Evolutionary conservation across 2,329 filamentous ascomycete genomes (phyloP), one percentile per base, ranked within the genome.

Genomic region (Alternaria triticimaculans): DNA sequence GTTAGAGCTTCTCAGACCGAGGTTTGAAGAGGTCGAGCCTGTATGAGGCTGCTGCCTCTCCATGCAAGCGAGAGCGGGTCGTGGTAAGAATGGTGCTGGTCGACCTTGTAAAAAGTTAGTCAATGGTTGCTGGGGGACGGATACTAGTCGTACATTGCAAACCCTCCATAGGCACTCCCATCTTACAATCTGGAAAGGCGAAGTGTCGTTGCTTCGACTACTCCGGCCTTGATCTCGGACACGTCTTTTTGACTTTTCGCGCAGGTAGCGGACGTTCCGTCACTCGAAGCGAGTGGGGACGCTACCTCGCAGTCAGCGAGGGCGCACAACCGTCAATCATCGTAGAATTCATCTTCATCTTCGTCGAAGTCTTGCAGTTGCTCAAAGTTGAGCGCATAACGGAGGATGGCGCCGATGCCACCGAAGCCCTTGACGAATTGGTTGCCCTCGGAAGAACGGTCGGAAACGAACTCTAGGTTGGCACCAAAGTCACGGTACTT

Each of bases 361-460:
- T 84, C 82, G 81, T 97, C 94, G 78, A 92, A 87, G 81, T 98
- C 96, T 82, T 91, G 92, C 82, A 99, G 88, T 84, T 99, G 96
- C 85, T 99, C 96, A 85, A 99, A 99, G 87, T 99, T 99, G 87
- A 99, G 93, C 87, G 97, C 97, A 90, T 99, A 99, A 75, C 96
- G 94, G 80, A 99, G 89, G 78, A 99, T 91, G 70, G 95, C 95
- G 72, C 96, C 96, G 75, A 99, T 97, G 79, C 96, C 96, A 90
- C 96, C 96, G 79, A 99, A 99, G 69, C 96, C 96, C 86, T 97
- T 98, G 78, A 99, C 96, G 84, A 99, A 99, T 86, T 99, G 96
- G 84, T 99, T 99, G 80, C 96, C 96, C 84, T 99, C 96, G 65
- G 93, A 97, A 65, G 95, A 98, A 71, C 94, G 91, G 81, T 99